Conservation (phyloP, 176 grass and related monocot species). For the Triticum timopheevii region DNA sequence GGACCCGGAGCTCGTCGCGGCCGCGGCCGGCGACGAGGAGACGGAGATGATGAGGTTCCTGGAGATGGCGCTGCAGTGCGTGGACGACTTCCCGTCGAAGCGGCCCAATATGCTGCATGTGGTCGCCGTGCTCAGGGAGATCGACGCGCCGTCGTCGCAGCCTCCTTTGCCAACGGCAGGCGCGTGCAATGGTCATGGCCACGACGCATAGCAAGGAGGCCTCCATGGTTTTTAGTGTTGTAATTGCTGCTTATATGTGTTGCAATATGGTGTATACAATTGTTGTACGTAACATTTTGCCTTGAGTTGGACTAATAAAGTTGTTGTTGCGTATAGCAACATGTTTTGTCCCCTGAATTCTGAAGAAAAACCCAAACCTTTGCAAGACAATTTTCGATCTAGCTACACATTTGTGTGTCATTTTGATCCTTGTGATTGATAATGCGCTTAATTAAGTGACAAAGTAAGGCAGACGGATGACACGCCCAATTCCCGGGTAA, state of each 20-base stretch:
- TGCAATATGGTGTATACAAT: background rate
- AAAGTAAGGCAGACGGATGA: no score
- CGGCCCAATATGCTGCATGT: slow-evolving; percentile 86
- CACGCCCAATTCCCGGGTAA: no score
- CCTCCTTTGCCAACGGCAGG: background rate
- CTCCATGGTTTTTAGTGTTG: background rate
- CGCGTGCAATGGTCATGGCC: background rate
- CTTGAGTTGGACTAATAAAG: background rate
- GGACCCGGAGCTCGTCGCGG: slow-evolving; percentile 51
- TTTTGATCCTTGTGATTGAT: no score
- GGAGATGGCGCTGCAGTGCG: slow-evolving; percentile 81
- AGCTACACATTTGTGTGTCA: no score
- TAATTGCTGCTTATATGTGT: background rate
- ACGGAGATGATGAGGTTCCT: slow-evolving; percentile 76
- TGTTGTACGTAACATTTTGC: background rate
- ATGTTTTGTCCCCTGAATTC: background rate
- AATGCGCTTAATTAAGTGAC: no score
- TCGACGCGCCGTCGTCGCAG: slow-evolving; percentile 6
- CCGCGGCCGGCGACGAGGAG: background rate
- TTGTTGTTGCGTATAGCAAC: background rate
- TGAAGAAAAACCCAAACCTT: background rate
- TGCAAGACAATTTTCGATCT: background rate
- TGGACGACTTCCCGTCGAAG: slow-evolving; percentile 92
- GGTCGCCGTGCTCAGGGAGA: slow-evolving; percentile 73
- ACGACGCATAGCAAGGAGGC: background rate